Evolutionary conservation across 306 rosid species (phyloP).

Genomic region (Mucuna pruriens): DNA sequence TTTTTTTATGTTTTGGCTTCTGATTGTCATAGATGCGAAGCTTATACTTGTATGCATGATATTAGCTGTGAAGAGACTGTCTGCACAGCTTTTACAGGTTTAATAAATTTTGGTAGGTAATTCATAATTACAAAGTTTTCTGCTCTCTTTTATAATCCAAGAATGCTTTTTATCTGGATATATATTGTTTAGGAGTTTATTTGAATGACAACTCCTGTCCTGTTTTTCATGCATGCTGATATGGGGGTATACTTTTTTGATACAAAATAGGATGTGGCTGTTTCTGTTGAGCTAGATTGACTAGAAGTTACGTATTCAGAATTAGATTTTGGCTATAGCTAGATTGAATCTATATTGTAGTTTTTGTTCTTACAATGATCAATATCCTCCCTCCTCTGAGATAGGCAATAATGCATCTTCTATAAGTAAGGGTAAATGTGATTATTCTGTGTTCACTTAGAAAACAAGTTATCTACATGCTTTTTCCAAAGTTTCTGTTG

Average conservation of each 20-base stretch:
- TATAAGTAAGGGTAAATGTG: not conserved
- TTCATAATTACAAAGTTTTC: slow-evolving; percentile 28
- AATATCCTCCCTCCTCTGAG: not conserved
- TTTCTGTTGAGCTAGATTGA: slow-evolving; percentile 23
- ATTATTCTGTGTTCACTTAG: slow-evolving; percentile 1
- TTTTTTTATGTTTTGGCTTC: slow-evolving; percentile 16
- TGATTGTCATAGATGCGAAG: slow-evolving; percentile 27
- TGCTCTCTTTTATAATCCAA: slow-evolving; percentile 7
- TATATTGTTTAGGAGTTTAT: slow-evolving; percentile 11
- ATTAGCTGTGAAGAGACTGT: slow-evolving; percentile 22
- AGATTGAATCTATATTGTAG: slow-evolving; percentile 1
- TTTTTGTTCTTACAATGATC: slow-evolving; percentile 27
- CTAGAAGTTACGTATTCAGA: not conserved
- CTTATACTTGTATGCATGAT: slow-evolving; percentile 26
- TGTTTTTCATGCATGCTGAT: slow-evolving; percentile 5
- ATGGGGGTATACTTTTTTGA: slow-evolving; percentile 7
- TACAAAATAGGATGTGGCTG: not conserved
- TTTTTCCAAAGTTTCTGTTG: slow-evolving; percentile 10
- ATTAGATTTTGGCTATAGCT: slow-evolving; percentile 18
- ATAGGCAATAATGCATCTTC: slow-evolving; percentile 5
- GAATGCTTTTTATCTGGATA: not conserved
- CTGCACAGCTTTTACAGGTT: slow-evolving; percentile 18
- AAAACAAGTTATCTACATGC: not conserved
- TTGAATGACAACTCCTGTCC: slow-evolving; percentile 9
- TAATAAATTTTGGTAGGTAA: slow-evolving; percentile 21